Conservation (phyloP, 2,329 filamentous ascomycete genomes). For the Neopestalotiopsis sp. region DNA sequence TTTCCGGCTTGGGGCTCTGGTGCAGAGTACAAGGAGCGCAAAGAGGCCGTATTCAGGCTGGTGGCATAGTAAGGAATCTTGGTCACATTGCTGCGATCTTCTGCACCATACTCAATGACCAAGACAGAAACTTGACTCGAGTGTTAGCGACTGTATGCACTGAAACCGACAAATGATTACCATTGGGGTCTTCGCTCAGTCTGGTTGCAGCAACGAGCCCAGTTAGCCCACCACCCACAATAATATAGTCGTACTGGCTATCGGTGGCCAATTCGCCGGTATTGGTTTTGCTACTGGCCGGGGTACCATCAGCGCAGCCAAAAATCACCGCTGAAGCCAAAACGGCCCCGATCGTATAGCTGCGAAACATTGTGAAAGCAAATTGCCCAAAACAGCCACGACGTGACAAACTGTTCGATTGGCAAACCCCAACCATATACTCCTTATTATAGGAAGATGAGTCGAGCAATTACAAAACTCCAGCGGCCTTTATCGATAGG, state of each 20-base stretch:
- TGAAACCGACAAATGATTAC: neutral
- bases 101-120: slow-evolving; percentile 17
- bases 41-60: neutral
- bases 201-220: slow-evolving; percentile 24
- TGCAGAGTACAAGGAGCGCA: slow-evolving; percentile 13
- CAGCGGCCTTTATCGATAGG: too few relatives aligned
- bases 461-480: too few relatives aligned
- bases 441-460: too few relatives aligned
- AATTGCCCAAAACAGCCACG: too few relatives aligned
- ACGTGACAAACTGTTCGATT: too few relatives aligned
- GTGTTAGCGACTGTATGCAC: neutral
- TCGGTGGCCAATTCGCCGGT: neutral
- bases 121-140: slow-evolving; percentile 15
- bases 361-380: too few relatives aligned
- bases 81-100: slow-evolving; percentile 10
- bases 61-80: slow-evolving; percentile 19
- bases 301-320: neutral
- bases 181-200: slow-evolving; percentile 21
- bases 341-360: neutral
- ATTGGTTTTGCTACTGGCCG: neutral
- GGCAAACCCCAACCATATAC: too few relatives aligned
- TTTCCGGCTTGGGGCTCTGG: slow-evolving; percentile 9
- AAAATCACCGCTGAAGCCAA: neutral
- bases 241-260: slow-evolving; percentile 21
- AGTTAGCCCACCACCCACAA: slow-evolving; percentile 23